A percentile compares a stretch with the other conserved stretches of the same genome.
Conservation (phyloP, 139 green algal genomes). For the Nannochloris sp. region DNA sequence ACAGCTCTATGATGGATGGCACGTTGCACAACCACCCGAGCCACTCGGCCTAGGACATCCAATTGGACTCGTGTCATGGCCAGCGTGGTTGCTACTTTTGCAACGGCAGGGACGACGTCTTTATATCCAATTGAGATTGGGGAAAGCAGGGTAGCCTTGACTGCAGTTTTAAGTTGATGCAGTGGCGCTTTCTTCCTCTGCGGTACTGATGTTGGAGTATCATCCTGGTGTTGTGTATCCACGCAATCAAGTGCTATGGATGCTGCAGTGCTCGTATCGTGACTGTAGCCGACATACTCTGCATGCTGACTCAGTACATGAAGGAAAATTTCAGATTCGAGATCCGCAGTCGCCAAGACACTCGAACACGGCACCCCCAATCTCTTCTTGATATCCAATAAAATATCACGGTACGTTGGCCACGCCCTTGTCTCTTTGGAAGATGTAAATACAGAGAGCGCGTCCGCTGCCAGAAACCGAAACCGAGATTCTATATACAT, state of each 20-base stretch:
- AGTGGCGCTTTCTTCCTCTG: conserved; percentile 10
- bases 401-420: conserved; percentile 54
- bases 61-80: conserved; percentile 26
- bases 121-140: conserved; percentile 49
- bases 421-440: neutral
- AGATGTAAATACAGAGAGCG: conserved; percentile 32
- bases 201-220: conserved; percentile 11
- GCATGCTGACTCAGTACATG: conserved; percentile 51
- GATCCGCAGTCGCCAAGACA: conserved; percentile 48
- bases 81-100: conserved; percentile 55
- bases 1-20: conserved; percentile 32
- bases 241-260: no score
- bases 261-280: neutral
- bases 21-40: conserved; percentile 37
- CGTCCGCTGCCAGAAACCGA: conserved; percentile 69
- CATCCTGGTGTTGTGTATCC: no score
- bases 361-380: conserved; percentile 37
- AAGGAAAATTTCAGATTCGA: conserved; percentile 82
- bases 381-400: conserved; percentile 57
- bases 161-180: no score
- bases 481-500: conserved; percentile 60
- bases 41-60: conserved; percentile 39
- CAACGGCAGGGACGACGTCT: conserved; percentile 51
- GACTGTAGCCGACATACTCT: conserved; percentile 12
- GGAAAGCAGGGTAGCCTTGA: conserved; percentile 24